Evolutionary conservation across 2,329 filamentous ascomycete species (phyloP), one percentile per base, ranked within the genome.

Genomic region (Pseudonectria buxi): DNA sequence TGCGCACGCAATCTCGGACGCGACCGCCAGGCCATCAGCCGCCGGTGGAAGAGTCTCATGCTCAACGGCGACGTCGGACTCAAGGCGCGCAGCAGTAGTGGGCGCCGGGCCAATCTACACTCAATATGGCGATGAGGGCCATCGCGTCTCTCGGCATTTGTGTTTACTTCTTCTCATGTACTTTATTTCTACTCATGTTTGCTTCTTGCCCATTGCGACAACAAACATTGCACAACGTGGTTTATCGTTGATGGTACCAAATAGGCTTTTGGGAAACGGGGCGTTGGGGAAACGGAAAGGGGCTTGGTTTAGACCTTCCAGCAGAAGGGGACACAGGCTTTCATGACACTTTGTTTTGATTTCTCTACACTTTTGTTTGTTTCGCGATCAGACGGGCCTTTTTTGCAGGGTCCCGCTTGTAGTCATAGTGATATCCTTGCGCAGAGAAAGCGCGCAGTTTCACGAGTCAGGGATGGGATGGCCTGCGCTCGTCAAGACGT

Each of bases 41-140:
- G 70, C 33, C 63, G 79, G 47, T 83, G 79, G 79, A 78, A 74
- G 64, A 78, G 70, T 37, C 61, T 83, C 25, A 69, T 82, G 57
- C 57, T 67, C 28, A 65, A 64, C 40, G 77, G 76, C 35, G 74
- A 80, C 18, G 64, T 82, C 14, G 76, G 76, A 7, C 59, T 82
- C 50, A 78, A 77, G 60, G 47, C 53, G 30, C 62, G 67, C 45
- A 57, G 51, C 27, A 58, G 58, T 43, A 60, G 66, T 33, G 18
- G 9, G 18, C 18, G 18, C 18, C 63, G 74, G 36, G 55, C 59
- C 43, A 70, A 63, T 50, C 55, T 77, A 6, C 69, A 77, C 51
- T 67, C 65, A 33, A 77, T 74, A 14, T 78, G 75, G 74, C 65
- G 71, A 55, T 74, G 45, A 30, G 32, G 22, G 12, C 24, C 7